A percentile compares a stretch with the other conserved stretches of the same genome.
Evolutionary conservation across 352 stramenopile species (phyloP).

Genomic region (Globisporangium heterothallicum): DNA sequence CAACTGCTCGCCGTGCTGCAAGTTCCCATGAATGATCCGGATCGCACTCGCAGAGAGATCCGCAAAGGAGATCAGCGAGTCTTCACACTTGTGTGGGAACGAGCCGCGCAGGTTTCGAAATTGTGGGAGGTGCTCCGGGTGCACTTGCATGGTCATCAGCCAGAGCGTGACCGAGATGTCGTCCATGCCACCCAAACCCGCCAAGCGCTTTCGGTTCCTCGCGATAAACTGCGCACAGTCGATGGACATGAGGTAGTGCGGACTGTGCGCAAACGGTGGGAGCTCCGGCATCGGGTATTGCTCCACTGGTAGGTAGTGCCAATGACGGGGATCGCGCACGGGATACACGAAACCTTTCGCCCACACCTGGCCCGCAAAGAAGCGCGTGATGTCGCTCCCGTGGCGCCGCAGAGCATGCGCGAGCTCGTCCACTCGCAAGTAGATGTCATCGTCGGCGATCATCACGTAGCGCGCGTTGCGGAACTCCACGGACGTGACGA

Average conservation of each 20-base stretch:
- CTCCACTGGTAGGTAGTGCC: conserved; percentile 26
- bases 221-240: conserved; percentile 34
- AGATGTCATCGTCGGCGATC: conserved; percentile 63
- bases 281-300: conserved; percentile 28
- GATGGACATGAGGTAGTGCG: conserved; percentile 46
- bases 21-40: conserved; percentile 19
- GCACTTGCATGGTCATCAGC: conserved; percentile 29
- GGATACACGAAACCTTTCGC: conserved; percentile 12
- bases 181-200: conserved; percentile 27
- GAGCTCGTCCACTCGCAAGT: conserved; percentile 25
- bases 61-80: conserved; percentile 15
- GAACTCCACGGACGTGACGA: conserved; percentile 3
- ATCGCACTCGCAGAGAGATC: conserved; percentile 19
- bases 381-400: not conserved
- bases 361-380: conserved; percentile 36
- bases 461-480: conserved; percentile 27
- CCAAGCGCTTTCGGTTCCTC: conserved; percentile 19
- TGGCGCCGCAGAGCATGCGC: not conserved
- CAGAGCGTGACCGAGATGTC: conserved; percentile 37
- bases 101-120: conserved; percentile 18
- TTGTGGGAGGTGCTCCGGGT: conserved; percentile 7
- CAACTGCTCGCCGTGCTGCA: not conserved
- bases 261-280: conserved; percentile 33
- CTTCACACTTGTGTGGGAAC: conserved; percentile 4
- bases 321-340: conserved; percentile 20